These are phyloP conservation scores for Acanthamoeba royreba DNA, from an alignment of 208 protist species.

Conservation along the genomic window DNA sequence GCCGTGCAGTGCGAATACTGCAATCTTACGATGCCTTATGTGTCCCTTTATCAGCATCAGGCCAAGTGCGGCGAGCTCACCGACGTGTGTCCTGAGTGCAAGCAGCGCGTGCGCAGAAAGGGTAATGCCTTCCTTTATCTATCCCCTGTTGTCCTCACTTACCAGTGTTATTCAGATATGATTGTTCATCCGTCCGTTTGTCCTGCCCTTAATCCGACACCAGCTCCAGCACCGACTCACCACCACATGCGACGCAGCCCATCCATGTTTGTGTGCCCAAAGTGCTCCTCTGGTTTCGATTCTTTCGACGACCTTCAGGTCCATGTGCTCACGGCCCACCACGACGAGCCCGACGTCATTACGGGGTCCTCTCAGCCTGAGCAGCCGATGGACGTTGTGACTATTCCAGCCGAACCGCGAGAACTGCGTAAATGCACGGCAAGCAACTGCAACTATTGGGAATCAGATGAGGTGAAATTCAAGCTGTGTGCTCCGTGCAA, in stretches of 20 bases:
- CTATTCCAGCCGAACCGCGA: neutral
- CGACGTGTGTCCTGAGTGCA: neutral
- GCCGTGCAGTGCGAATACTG: slow-evolving; percentile 25
- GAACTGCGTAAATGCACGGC: neutral
- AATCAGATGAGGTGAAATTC: neutral
- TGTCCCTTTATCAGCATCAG: neutral
- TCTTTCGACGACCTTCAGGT: slow-evolving; percentile 41
- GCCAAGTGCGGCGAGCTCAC: slow-evolving; percentile 34
- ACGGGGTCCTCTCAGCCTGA: neutral
- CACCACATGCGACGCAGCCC: neutral
- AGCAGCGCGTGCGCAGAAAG: slow-evolving; percentile 29
- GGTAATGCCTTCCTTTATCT: neutral
- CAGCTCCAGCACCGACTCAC: neutral
- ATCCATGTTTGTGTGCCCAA: slow-evolving; percentile 1
- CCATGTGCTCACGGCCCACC: slow-evolving; percentile 28
- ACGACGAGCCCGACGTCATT: neutral
- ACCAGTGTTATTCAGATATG: neutral
- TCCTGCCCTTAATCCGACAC: neutral
- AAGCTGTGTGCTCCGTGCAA: neutral
- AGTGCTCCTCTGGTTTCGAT: neutral
- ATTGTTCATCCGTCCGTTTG: neutral
- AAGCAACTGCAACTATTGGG: neutral
- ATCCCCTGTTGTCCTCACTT: neutral
- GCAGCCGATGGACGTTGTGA: neutral
- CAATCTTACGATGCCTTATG: slow-evolving; percentile 33